Percentiles rank a stretch among this genome's conserved stretches.
Conservation (phyloP, 2,329 filamentous ascomycete species). For the Sporothrix curviconia region DNA sequence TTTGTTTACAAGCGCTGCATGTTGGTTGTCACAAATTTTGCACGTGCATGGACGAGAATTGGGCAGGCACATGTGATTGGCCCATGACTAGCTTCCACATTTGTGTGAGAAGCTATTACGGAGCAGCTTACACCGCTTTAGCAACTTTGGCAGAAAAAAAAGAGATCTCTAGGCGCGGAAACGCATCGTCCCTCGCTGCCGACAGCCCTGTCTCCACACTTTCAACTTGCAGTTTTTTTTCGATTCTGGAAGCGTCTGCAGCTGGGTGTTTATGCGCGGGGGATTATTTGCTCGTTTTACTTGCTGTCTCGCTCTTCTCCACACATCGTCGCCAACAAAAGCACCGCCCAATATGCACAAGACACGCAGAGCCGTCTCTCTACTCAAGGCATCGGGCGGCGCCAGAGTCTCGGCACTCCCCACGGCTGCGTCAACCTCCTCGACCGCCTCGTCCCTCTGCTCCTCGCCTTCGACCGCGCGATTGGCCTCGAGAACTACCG, state of each 20-base stretch:
- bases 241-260: background rate
- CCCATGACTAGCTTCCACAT: too few species aligned
- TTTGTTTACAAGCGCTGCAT: too few species aligned
- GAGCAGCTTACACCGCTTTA: too few species aligned
- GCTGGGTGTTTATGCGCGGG: too few species aligned
- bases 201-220: background rate
- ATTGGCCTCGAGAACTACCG: background rate
- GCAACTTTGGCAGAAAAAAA: too few species aligned
- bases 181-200: background rate
- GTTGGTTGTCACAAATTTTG: too few species aligned
- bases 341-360: constrained; percentile 13
- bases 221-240: background rate
- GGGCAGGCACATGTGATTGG: too few species aligned
- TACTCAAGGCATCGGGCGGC: constrained; percentile 9
- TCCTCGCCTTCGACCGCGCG: background rate
- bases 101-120: too few species aligned
- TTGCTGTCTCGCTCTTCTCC: too few species aligned
- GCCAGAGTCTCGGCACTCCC: too few species aligned
- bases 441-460: background rate
- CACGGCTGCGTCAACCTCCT: background rate
- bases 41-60: too few species aligned
- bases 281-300: too few species aligned
- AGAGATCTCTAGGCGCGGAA: background rate
- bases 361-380: constrained; percentile 14
- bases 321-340: background rate